phyloP scores from a whole-genome alignment of 2,329 filamentous ascomycete genomes.

The Fusarium sp. region DNA sequence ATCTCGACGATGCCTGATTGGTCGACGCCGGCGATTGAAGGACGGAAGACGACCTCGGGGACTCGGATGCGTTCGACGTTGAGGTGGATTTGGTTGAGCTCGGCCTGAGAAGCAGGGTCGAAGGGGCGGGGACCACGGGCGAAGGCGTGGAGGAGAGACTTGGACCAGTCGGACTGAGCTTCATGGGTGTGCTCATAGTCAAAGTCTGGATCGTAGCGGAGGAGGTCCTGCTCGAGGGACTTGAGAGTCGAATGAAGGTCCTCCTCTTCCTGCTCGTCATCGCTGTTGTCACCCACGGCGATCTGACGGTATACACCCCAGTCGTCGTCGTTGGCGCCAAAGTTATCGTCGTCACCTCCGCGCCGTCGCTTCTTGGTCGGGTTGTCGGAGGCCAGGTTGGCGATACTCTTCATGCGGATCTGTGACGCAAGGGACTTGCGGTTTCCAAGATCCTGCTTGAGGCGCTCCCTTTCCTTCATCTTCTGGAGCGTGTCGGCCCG shows the following conservation, averaged over 20 bases:
- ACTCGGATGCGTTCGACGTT: slow-evolving; percentile 97
- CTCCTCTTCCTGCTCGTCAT: slow-evolving; percentile 93
- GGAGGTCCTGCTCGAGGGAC: slow-evolving; percentile 83
- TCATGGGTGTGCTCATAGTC: slow-evolving; percentile 93
- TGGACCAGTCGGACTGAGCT: slow-evolving; percentile 95
- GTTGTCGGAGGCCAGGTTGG: slow-evolving; percentile 91
- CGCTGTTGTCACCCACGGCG: slow-evolving; percentile 82
- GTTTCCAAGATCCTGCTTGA: slow-evolving; percentile 95
- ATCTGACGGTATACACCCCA: slow-evolving; percentile 98
- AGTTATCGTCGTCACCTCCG: slow-evolving; percentile 93
- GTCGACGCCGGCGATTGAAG: slow-evolving; percentile 89
- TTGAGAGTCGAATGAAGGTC: slow-evolving; percentile 82
- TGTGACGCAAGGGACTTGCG: slow-evolving; percentile 96
- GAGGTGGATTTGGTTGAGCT: slow-evolving; percentile 90
- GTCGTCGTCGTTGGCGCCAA: slow-evolving; percentile 96
- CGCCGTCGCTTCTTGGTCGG: slow-evolving; percentile 86
- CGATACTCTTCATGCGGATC: slow-evolving; percentile 98
- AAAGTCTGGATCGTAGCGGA: slow-evolving; percentile 88
- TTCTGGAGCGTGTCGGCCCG: slow-evolving; percentile 78
- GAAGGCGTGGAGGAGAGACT: slow-evolving; percentile 90
- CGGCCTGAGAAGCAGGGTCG: slow-evolving; percentile 79
- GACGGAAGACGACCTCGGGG: slow-evolving; percentile 93
- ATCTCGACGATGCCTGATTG: slow-evolving; percentile 96
- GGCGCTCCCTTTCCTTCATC: slow-evolving; percentile 92
- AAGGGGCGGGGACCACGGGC: slow-evolving; percentile 88